Percentiles rank a stretch among this genome's conserved stretches.
These are phyloP conservation scores for Calonectria fujianensis DNA, from an alignment of 2,329 filamentous ascomycete genomes.

Conservation along the genomic window DNA sequence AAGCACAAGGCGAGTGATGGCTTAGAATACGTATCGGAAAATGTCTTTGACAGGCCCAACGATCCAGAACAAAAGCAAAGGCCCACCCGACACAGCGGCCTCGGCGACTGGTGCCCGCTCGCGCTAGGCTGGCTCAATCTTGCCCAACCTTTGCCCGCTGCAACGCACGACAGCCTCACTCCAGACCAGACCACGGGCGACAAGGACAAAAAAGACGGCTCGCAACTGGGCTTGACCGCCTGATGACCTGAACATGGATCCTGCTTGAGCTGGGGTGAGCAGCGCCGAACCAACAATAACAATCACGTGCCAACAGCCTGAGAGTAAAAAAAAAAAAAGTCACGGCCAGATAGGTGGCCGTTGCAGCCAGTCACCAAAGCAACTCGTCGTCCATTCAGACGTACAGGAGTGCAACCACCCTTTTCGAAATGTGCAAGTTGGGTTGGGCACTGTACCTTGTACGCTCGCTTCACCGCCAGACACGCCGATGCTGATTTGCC, in stretches of 20 bases:
- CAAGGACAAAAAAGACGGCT: neutral
- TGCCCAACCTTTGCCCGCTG: neutral
- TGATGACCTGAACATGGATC: constrained; percentile 12
- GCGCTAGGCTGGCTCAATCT: neutral
- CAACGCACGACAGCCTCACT: constrained; percentile 1
- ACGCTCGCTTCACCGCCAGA: constrained; percentile 13
- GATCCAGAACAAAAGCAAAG: neutral
- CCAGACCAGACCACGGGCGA: neutral
- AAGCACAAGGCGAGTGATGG: neutral
- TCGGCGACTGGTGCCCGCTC: constrained; percentile 9
- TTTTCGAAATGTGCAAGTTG: constrained; percentile 5
- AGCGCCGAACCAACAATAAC: neutral
- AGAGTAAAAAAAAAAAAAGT: neutral
- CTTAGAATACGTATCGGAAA: neutral
- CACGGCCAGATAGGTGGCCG: neutral
- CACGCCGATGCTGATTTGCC: constrained; percentile 15
- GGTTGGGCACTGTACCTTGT: constrained; percentile 7
- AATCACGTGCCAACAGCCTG: constrained; percentile 6
- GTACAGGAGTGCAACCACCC: constrained; percentile 4
- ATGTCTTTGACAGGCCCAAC: constrained; percentile 4
- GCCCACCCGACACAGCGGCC: neutral
- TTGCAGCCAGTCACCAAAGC: constrained; percentile 12
- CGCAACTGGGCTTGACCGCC: constrained; percentile 19
- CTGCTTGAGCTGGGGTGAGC: constrained; percentile 3
- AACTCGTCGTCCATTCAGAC: constrained; percentile 1